Evolutionary conservation across 2,329 filamentous ascomycete genomes (phyloP), one percentile per base, ranked within the genome.

Genomic region (Botryosphaeria dothidea): DNA sequence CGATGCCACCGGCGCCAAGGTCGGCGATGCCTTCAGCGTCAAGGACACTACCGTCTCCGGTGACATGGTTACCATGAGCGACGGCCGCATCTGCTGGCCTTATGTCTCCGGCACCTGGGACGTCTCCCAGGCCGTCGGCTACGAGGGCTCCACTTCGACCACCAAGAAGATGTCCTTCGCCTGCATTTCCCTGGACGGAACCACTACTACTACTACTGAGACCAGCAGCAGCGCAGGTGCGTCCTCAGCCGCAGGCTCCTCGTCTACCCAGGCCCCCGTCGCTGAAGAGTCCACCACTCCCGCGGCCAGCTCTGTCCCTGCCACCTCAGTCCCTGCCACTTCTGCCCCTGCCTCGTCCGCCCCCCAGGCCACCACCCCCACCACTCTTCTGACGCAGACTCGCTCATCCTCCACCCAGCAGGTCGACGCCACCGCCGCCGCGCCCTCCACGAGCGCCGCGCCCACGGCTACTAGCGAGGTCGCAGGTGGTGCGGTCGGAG

Each of bases 1-100:
- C 27, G 79, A 81, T 69, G 79, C 74, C 62, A 73, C 78, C 13
- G 86, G 86, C 2, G 75, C 79, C 61, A 85, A 81, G 71, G 76
- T 87, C 38, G 86, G 85, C 21, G 75, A 79, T 17, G 74, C 83
- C 1, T 70, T 87, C 65, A 79, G 78, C 62, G 81, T 80, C n/a
- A 80, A 73, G 13, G 80, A 87, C 71, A 82, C 83, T n/a, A 86
- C 81, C 69, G 84, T 89, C 51, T 84, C 86, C 7, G 86, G 86
- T 43, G 86, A 89, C 69, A 87, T 88, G 80, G 85, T 86, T 11
- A 86, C 84, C 34, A 83, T 86, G 78, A 69, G 75, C n/a, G 84
- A 86, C 66, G 84, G 83, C 23, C 79, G 83, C 54, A 80, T 89
- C 69, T 88, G 86, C 80, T 89, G 85, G 85, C 85, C 85, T 27